Percentiles rank a stretch among this genome's conserved stretches.
Conservation (phyloP, 2,329 filamentous ascomycete genomes). For the Aspergillus neoniger region DNA sequence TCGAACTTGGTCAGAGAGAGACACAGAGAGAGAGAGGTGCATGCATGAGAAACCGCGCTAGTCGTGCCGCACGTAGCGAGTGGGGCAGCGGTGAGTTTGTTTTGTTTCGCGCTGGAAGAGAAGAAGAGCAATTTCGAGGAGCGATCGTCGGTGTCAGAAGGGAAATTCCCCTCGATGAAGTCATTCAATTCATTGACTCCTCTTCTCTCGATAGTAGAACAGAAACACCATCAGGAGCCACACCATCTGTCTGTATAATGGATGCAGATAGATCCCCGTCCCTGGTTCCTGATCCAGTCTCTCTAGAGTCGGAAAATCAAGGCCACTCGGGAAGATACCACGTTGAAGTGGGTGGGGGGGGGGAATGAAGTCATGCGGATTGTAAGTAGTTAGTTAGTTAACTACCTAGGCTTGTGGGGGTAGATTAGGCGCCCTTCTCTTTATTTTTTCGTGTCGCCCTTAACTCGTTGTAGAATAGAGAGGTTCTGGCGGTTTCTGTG, state of each 20-base stretch:
- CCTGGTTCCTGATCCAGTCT: no score
- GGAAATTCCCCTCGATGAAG: no score
- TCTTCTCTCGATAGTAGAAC: no score
- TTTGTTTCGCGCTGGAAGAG: neutral
- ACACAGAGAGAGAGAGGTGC: neutral
- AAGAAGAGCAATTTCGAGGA: no score
- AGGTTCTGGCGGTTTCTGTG: neutral
- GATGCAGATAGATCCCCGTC: no score
- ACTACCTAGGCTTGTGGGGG: neutral
- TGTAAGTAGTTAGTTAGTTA: neutral
- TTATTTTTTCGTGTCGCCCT: neutral
- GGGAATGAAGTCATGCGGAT: conserved; percentile 8
- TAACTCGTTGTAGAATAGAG: neutral
- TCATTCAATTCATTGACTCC: no score
- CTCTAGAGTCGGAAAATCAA: neutral
- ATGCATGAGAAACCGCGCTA: neutral
- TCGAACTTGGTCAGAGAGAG: neutral
- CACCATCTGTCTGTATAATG: no score
- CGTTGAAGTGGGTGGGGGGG: neutral
- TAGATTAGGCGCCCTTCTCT: no score
- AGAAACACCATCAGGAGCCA: no score
- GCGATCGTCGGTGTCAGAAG: no score
- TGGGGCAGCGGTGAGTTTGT: conserved; percentile 4
- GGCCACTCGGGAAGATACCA: neutral
- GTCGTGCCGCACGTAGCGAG: neutral